A percentile compares a stretch with the other conserved stretches of the same genome.
Conservation (phyloP, 768 basidiomycete genomes). For the Rhizopogon roseolus region DNA sequence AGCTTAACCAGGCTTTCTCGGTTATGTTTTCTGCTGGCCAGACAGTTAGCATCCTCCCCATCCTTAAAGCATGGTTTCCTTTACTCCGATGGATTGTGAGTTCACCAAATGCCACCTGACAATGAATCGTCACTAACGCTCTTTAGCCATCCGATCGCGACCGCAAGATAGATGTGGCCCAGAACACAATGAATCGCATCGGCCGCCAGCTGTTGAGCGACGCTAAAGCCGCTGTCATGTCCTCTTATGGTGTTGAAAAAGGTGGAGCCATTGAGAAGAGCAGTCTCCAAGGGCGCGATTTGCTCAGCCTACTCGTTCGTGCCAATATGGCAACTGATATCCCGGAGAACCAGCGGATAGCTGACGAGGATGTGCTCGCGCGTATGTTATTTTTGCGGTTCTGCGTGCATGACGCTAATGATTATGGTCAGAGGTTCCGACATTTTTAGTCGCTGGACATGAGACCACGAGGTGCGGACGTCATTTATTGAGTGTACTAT, state of each 20-base stretch:
- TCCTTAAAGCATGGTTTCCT: constrained; percentile 33
- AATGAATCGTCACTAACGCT: background rate
- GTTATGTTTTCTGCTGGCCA: constrained; percentile 20
- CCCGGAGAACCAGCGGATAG: constrained; percentile 47
- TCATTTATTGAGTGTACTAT: background rate
- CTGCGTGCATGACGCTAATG: too few species aligned
- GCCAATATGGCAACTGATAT: constrained; percentile 64
- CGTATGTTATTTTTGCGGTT: constrained; percentile 31
- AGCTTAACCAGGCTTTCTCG: constrained; percentile 29
- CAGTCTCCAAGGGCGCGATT: constrained; percentile 39
- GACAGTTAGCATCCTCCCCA: constrained; percentile 15
- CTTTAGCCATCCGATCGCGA: constrained; percentile 16
- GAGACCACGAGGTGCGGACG: constrained; percentile 46
- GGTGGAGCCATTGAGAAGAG: constrained; percentile 29
- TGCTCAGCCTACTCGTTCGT: constrained; percentile 54
- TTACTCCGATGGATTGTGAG: constrained; percentile 35
- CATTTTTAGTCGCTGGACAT: constrained; percentile 57
- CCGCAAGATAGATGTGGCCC: constrained; percentile 22
- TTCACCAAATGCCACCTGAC: background rate
- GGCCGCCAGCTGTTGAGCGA: constrained; percentile 43
- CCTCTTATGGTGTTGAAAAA: constrained; percentile 12
- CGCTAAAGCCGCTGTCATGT: constrained; percentile 39
- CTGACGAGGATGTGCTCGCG: constrained; percentile 57
- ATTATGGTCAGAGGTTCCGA: constrained; percentile 46
- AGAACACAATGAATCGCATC: constrained; percentile 42